A percentile compares a stretch with the other conserved stretches of the same genome.
Conservation (phyloP, 2,329 filamentous ascomycete species). For the Chrysosporium queenslandicum region DNA sequence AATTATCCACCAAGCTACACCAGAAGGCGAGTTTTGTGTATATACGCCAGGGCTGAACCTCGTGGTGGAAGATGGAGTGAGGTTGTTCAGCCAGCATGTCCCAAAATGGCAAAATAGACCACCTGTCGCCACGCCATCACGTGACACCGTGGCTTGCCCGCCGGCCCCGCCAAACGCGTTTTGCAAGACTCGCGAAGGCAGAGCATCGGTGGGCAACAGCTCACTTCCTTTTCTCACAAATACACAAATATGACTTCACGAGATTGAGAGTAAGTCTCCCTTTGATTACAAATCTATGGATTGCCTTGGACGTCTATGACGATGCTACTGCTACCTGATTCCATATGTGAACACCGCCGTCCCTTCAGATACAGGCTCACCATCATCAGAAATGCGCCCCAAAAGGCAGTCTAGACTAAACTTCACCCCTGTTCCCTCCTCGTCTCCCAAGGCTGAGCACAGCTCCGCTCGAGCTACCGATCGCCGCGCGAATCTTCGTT, state of each 20-base stretch:
- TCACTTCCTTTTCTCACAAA: too few species aligned
- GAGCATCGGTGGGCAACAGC: background rate
- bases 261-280: too few species aligned
- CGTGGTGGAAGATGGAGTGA: background rate
- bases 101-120: slow-evolving; percentile 2
- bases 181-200: background rate
- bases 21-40: too few species aligned
- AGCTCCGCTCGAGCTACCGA: slow-evolving; percentile 12
- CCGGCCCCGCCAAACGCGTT: background rate
- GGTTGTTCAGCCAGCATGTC: background rate
- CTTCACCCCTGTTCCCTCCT: slow-evolving; percentile 29
- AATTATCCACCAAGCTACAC: too few species aligned
- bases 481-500: slow-evolving; percentile 9
- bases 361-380: too few species aligned
- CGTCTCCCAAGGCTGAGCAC: slow-evolving; percentile 19
- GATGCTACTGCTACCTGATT: too few species aligned
- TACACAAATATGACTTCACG: too few species aligned
- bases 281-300: too few species aligned
- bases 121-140: slow-evolving; percentile 6
- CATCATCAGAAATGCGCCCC: slow-evolving; percentile 3
- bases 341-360: too few species aligned
- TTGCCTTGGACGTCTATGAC: too few species aligned
- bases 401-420: slow-evolving; percentile 34
- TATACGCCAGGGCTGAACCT: too few species aligned
- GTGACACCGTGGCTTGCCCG: background rate